Evolutionary conservation across 805 yeast genomes (phyloP), one percentile per base, ranked within the genome.

Genomic region (Sugiyamaella boreocaroliniensis): DNA sequence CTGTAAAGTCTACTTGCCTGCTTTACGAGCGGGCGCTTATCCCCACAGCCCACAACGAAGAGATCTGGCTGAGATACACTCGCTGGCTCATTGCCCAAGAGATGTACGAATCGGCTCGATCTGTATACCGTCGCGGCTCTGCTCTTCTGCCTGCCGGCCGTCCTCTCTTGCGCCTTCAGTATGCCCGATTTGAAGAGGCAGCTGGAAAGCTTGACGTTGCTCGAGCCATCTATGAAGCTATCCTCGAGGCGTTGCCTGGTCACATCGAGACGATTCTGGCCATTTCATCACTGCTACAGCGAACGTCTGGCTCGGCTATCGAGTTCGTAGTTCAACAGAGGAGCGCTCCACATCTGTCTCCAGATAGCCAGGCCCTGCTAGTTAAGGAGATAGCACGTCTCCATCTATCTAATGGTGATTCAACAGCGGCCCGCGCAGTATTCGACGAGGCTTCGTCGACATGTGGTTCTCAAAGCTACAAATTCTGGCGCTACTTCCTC

Each of bases 21-120:
- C 62, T 86, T 1, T 90, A 84, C 66, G 92, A 86, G 64, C 74
- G 97, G 52, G 80, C 88, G 15, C 68, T 92, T 0, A 55, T 61
- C 7, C 60, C 65, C 0, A 77, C 83, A 49, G 85, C 89, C 42
- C 68, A 69, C 18, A 71, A 76, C 46, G 80, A 79, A 32, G 71
- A 71, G 14, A 64, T 88, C 16, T 92, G 98, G 98, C 61, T 80
- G 15, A 76, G 76, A 51, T 90, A 85, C 63, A 54, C 80, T 7
- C 68, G 77, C 2, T 89, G 82, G 76, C 61, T 80, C 22, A 67
- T 76, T 19, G 60, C 55, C 50, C 60, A 62, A 2, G 62, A 61
- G 3, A 66, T 66, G 0, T 59, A 65, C 29, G 71, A 67, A 1
- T 63, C 64, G 11, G 67, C 76, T 20, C 67, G 76, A 19, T 64